These are phyloP conservation scores for Fusarium scirpi DNA, from an alignment of 2,329 filamentous ascomycete species.

Conservation along the genomic window DNA sequence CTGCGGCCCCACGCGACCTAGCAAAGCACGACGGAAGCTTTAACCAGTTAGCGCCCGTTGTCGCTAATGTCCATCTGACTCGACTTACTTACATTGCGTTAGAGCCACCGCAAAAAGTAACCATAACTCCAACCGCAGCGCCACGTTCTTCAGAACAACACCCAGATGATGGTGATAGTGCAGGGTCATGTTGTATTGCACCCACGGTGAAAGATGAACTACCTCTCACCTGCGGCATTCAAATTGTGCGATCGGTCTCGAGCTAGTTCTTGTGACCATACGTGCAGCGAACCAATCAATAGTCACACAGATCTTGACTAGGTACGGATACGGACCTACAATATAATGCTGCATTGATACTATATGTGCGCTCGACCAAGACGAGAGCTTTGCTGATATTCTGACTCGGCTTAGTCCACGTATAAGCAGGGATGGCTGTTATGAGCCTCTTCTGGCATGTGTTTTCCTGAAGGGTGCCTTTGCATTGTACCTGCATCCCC, in stretches of 20 bases:
- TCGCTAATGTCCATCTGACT: conserved; percentile 18
- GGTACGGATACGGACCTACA: background rate
- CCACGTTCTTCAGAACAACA: conserved; percentile 19
- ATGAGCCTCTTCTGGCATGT: conserved; percentile 14
- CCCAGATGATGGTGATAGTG: conserved; percentile 14
- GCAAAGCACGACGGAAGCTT: conserved; percentile 20
- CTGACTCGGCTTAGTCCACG: background rate
- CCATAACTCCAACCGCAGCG: conserved; percentile 30
- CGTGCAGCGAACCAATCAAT: conserved; percentile 6
- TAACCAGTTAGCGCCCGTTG: conserved; percentile 29
- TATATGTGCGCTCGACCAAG: background rate
- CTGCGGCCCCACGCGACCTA: conserved; percentile 20
- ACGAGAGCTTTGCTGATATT: background rate
- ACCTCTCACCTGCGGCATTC: conserved; percentile 5
- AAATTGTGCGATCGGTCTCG: conserved; percentile 4
- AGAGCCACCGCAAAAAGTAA: conserved; percentile 47
- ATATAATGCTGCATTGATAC: conserved; percentile 1
- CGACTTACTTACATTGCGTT: conserved; percentile 42
- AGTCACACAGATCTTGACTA: background rate
- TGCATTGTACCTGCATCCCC: conserved; percentile 9
- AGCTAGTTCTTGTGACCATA: conserved; percentile 1
- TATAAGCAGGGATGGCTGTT: conserved; percentile 1
- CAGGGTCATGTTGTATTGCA: background rate
- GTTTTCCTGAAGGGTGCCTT: conserved; percentile 8
- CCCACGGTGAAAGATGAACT: background rate